phyloP scores from a whole-genome alignment of 2,329 filamentous ascomycete genomes.

The Colletotrichum australisinense region DNA sequence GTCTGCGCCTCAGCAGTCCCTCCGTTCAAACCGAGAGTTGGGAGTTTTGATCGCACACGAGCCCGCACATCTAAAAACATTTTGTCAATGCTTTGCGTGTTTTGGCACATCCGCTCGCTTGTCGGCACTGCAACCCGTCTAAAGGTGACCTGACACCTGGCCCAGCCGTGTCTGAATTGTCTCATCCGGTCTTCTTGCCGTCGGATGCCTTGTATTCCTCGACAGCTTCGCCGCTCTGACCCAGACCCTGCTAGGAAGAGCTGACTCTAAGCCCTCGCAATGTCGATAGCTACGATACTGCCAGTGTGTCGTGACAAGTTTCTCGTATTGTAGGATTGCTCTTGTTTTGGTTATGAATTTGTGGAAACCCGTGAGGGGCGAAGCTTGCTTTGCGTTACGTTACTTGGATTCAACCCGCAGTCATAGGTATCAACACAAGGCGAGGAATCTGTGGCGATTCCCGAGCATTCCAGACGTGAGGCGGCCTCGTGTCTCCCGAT shows the following conservation, averaged over 20 bases:
- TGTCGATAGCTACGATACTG: background rate
- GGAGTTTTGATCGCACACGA: constrained; percentile 2
- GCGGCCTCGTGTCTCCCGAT: background rate
- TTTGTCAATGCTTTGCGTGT: background rate
- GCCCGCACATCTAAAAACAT: background rate
- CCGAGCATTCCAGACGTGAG: background rate
- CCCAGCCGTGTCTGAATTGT: constrained; percentile 5
- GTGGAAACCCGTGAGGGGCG: background rate
- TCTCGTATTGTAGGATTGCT: background rate
- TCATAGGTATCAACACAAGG: background rate
- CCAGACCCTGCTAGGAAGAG: background rate
- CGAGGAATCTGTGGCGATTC: background rate
- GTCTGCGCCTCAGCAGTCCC: background rate
- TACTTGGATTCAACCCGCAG: background rate
- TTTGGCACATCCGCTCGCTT: background rate
- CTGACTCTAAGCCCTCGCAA: background rate
- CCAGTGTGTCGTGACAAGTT: background rate
- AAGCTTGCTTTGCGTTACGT: too few species aligned
- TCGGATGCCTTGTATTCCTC: background rate
- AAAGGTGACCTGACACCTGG: constrained; percentile 19
- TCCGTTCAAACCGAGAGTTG: background rate
- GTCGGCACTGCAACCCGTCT: background rate
- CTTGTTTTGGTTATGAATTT: background rate
- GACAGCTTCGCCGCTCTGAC: background rate
- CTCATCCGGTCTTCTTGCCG: constrained; percentile 3